Evolutionary conservation across 805 yeast genomes (phyloP), one percentile per base, ranked within the genome.

Genomic region (Sugiyamaella valdiviana): DNA sequence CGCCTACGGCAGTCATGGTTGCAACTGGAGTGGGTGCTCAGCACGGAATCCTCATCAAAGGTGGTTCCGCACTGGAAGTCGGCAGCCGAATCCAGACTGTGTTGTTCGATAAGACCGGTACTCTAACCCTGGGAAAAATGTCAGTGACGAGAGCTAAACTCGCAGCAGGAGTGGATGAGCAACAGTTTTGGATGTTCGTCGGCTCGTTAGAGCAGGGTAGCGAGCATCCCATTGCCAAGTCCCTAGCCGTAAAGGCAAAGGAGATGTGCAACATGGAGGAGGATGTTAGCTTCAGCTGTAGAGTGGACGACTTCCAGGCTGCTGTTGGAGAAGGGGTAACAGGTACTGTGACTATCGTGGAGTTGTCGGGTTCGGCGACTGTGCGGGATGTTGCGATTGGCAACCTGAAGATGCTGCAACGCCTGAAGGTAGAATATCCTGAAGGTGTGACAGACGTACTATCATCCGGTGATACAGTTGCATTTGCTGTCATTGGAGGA

Each of bases 1-100:
- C 98, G 0, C 99, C 99, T 1, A 95, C 99, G 1, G 98, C 98
- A 0, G 87, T 93, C 9, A 93, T 95, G 97, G 99, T 93, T 1
- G 99, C 97, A 6, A 91, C 98, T 1, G 99, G 99, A 37, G 83
- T 88, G 19, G 98, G 96, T 37, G 98, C 99, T 0, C 66, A 77
- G 12, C 74, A 87, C 64, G 98, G 99, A 16, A 84, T 93, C 4
- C 71, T 93, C 46, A 85, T 93, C 59, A 93, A 91, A 65, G 96
- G 97, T 42, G 99, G 97, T 19, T 95, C 84, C 45, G 78, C 85
- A 14, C 74, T 93, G 52, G 98, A 93, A 61, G 74, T 70, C 49
- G 82, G 93, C 6, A 78, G 78, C 58, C 68, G 74, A 16, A 72
- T 87, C 36, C 76, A 80, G 53, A 74, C 78, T 10, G 78, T 88